Evolutionary conservation across 73 alveolate species (phyloP).

Genomic region (Stentor coeruleus): DNA sequence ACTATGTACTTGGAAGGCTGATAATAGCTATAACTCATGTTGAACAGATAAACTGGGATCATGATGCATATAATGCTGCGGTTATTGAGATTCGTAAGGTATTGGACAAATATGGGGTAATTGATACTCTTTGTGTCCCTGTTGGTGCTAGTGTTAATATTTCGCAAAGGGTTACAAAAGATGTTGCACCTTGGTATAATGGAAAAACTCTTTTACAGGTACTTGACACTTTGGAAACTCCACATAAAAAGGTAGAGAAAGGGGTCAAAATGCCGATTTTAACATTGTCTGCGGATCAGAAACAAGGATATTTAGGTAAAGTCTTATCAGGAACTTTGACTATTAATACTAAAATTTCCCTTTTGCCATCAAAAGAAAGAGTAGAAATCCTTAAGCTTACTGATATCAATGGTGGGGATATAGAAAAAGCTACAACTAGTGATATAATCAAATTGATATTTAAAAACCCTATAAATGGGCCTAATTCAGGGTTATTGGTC

Average conservation of each 20-base stretch:
- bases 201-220: background rate
- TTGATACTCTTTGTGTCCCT: background rate
- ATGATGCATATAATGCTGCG: background rate
- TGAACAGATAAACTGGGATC: background rate
- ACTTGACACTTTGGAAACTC: background rate
- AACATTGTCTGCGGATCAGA: background rate
- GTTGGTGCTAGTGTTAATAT: background rate
- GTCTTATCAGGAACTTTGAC: background rate
- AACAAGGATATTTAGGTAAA: background rate
- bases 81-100: background rate
- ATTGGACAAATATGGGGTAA: background rate
- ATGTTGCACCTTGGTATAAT: background rate
- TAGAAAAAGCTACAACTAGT: background rate
- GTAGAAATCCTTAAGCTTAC: background rate
- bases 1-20: background rate
- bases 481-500: background rate
- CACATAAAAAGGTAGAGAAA: background rate
- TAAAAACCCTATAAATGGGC: background rate
- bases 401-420: background rate
- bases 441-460: background rate
- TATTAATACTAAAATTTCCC: background rate
- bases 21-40: background rate
- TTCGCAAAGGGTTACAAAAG: background rate
- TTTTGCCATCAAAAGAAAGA: background rate
- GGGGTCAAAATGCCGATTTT: background rate